Conservation (phyloP, 805 yeast species). For the Nakazawaea populi region DNA sequence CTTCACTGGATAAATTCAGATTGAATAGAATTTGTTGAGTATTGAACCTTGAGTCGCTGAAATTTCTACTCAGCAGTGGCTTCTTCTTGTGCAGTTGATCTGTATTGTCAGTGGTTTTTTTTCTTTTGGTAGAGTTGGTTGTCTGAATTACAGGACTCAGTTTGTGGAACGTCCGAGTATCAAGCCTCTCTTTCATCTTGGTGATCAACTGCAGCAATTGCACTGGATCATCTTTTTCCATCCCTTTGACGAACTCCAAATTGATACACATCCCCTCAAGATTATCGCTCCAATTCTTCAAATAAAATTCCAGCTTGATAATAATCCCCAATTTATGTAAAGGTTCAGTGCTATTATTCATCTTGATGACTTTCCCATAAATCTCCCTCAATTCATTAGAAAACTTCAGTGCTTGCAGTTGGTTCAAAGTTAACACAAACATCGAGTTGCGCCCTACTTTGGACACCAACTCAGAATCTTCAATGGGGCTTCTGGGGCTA, state of each 20-base stretch:
- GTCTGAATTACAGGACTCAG: not conserved
- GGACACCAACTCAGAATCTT: not conserved
- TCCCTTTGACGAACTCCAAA: not conserved
- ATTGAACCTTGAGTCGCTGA: not conserved
- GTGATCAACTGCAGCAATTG: not conserved
- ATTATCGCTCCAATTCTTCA: slow-evolving; percentile 1
- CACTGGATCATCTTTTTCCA: not conserved
- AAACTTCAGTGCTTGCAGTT: not conserved
- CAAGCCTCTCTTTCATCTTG: not conserved
- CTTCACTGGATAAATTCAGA: slow-evolving; percentile 1
- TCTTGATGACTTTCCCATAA: not conserved
- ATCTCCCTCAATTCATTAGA: not conserved
- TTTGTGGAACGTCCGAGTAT: not conserved
- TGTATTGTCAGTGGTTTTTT: not conserved
- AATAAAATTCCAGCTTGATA: slow-evolving; percentile 1
- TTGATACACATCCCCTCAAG: slow-evolving; percentile 8
- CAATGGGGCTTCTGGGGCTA: not conserved
- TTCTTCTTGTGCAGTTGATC: not conserved
- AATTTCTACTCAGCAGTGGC: not conserved
- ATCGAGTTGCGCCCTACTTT: not conserved
- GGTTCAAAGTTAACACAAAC: not conserved
- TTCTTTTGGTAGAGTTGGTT: not conserved
- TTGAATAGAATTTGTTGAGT: slow-evolving; percentile 5
- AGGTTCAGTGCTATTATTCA: not conserved
- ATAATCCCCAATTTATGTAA: slow-evolving; percentile 1